Evolutionary conservation across 2,329 filamentous ascomycete species (phyloP).

Genomic region (Fusarium pininemorale): DNA sequence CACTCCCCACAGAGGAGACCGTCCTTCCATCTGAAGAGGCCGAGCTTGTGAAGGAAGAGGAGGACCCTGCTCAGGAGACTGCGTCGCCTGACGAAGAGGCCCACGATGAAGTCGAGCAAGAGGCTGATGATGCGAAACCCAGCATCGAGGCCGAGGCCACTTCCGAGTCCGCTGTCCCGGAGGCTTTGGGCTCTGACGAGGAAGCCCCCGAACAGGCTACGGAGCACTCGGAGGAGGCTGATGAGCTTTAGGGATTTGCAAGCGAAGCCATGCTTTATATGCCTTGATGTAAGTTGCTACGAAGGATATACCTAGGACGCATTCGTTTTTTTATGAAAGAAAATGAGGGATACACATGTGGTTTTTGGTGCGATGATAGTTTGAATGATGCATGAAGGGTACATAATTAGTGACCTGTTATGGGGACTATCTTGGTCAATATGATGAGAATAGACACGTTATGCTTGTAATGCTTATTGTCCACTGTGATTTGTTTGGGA

Average conservation of each 20-base stretch:
- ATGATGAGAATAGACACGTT: conserved; percentile 34
- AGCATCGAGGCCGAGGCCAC: neutral
- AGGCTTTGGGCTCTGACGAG: conserved; percentile 1
- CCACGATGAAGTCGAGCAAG: neutral
- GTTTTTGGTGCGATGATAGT: conserved; percentile 29
- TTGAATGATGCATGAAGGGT: conserved; percentile 37
- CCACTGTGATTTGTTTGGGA: neutral
- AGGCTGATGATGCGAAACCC: neutral
- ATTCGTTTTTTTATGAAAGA: conserved; percentile 39
- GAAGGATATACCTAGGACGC: conserved; percentile 42
- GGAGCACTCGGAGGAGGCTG: conserved; percentile 8
- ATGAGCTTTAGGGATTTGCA: conserved; percentile 27
- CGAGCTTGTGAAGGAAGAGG: neutral
- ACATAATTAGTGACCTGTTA: conserved; percentile 33
- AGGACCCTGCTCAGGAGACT: conserved; percentile 3
- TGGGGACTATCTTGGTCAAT: conserved; percentile 8
- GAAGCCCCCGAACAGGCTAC: neutral
- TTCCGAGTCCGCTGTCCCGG: neutral
- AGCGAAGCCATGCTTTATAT: conserved; percentile 32
- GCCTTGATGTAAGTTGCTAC: conserved; percentile 40
- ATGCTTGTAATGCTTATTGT: neutral
- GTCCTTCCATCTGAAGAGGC: neutral
- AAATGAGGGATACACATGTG: conserved; percentile 23
- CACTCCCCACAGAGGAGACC: neutral
- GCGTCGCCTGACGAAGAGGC: neutral